Conservation (phyloP, 169 alveolate genomes). For the Eimeria acervulina region DNA sequence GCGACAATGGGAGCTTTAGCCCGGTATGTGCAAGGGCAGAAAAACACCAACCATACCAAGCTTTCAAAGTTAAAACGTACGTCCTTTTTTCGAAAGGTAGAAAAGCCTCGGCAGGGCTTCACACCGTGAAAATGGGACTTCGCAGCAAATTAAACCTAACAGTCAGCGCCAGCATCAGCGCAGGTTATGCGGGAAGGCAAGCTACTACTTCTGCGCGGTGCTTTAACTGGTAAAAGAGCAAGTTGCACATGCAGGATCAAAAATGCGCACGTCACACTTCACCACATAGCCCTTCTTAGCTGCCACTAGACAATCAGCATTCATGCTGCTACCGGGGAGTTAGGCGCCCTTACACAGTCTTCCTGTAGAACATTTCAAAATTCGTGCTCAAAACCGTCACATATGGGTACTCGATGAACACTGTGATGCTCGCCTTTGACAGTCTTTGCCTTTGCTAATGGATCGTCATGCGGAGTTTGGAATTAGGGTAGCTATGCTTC, state of each 20-base stretch:
- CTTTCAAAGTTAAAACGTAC: background rate
- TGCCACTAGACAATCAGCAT: background rate
- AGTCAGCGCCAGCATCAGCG: background rate
- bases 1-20: background rate
- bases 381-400: background rate
- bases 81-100: background rate
- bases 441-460: background rate
- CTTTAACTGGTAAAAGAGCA: background rate
- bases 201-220: background rate
- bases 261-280: background rate
- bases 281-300: background rate
- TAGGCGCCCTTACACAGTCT: background rate
- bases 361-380: background rate
- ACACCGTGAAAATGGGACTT: background rate
- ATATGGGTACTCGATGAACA: background rate
- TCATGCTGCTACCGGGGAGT: background rate
- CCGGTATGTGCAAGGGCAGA: background rate
- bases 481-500: background rate
- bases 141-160: background rate
- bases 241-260: background rate
- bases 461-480: background rate
- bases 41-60: background rate
- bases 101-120: background rate
- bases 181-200: background rate
- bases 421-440: background rate